These are phyloP conservation scores for Massarina eburnea DNA, from an alignment of 2,329 filamentous ascomycete genomes.

Conservation along the genomic window DNA sequence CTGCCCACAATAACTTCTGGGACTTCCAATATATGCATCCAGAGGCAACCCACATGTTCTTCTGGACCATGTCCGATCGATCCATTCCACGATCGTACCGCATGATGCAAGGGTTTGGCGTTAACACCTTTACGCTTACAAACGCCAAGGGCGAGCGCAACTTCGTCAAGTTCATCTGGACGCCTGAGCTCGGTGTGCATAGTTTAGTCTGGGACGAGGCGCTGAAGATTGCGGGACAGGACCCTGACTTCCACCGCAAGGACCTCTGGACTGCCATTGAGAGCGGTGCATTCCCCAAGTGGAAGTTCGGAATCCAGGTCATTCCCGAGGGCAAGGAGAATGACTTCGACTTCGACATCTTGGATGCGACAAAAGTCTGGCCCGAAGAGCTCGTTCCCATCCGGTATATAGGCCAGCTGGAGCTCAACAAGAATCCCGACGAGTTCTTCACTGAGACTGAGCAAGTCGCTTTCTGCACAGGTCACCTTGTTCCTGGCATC, in stretches of 20 bases:
- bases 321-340: constrained; percentile 71
- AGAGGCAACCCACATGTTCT: constrained; percentile 76
- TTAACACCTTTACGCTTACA: constrained; percentile 73
- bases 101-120: constrained; percentile 86
- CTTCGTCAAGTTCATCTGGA: constrained; percentile 80
- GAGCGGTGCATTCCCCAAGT: constrained; percentile 69
- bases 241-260: constrained; percentile 81
- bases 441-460: constrained; percentile 83
- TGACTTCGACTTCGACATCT: constrained; percentile 81
- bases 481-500: constrained; percentile 76
- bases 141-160: constrained; percentile 69
- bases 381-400: constrained; percentile 76
- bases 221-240: constrained; percentile 62
- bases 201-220: constrained; percentile 80
- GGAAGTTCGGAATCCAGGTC: constrained; percentile 81
- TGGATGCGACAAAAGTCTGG: constrained; percentile 86
- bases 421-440: constrained; percentile 77
- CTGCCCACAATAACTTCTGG: constrained; percentile 76
- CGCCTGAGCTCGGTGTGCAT: constrained; percentile 72
- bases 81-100: constrained; percentile 73
- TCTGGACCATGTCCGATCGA: constrained; percentile 78
- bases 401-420: constrained; percentile 75
- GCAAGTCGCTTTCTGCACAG: constrained; percentile 80
- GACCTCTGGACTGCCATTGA: constrained; percentile 76
- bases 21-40: constrained; percentile 67